These are phyloP conservation scores for Cornus suecica DNA, from an alignment of 148 eudicot species.

Conservation along the genomic window DNA sequence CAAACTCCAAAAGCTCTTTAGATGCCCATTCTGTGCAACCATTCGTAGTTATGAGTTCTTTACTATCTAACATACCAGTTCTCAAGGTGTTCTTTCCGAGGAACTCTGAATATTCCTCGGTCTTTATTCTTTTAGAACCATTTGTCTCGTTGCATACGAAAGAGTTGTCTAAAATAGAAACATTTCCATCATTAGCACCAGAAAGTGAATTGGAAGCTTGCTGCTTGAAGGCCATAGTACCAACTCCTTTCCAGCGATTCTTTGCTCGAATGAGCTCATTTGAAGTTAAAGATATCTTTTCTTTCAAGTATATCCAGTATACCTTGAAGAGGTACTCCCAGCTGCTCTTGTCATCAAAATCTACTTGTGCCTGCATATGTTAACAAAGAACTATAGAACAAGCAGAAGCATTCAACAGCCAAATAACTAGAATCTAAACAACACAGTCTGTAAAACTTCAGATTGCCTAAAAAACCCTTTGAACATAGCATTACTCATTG, in stretches of 20 bases:
- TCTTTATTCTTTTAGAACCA: constrained; percentile 45
- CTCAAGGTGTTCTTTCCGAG: constrained; percentile 23
- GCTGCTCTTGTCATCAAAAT: constrained; percentile 86
- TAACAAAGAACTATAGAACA: constrained; percentile 1
- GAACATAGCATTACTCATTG: no score
- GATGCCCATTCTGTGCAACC: constrained; percentile 71
- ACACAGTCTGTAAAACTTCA: no score
- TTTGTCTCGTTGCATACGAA: constrained; percentile 34
- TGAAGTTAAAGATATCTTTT: constrained; percentile 62
- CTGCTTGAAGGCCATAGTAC: constrained; percentile 12
- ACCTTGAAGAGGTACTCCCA: constrained; percentile 98
- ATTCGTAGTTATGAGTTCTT: constrained; percentile 17
- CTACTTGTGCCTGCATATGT: constrained; percentile 72
- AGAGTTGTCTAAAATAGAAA: constrained; percentile 16
- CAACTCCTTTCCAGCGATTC: constrained; percentile 60
- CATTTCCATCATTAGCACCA: constrained; percentile 20
- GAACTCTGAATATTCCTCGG: constrained; percentile 31
- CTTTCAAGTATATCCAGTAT: constrained; percentile 76
- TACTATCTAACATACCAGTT: constrained; percentile 24
- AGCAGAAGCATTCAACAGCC: neutral
- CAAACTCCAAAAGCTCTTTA: constrained; percentile 79
- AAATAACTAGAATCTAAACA: constrained; percentile 1
- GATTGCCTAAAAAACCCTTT: no score
- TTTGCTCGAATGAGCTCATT: constrained; percentile 69
- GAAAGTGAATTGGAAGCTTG: constrained; percentile 10